Evolutionary conservation across 257 asterid species (phyloP).

Genomic region (Solanum phureja): DNA sequence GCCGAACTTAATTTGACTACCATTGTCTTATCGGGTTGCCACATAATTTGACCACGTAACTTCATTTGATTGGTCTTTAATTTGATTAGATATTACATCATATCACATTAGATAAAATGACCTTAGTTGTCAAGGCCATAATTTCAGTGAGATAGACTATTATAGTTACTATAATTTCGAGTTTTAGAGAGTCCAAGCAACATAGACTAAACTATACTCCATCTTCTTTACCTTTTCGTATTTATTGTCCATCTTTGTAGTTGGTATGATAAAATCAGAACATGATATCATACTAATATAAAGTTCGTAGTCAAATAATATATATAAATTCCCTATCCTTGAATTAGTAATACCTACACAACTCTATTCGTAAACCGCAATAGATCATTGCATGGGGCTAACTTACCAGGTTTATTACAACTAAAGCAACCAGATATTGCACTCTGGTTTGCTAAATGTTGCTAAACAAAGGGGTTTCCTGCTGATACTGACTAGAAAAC

Average conservation of each 20-base stretch:
- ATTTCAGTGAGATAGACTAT: background rate
- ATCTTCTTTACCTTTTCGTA: background rate
- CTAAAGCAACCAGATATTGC: background rate
- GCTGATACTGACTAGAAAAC: background rate
- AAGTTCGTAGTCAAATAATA: background rate
- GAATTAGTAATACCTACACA: background rate
- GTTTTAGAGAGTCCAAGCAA: background rate
- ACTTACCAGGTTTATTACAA: background rate
- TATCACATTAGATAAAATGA: no score
- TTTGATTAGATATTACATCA: background rate
- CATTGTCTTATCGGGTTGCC: background rate
- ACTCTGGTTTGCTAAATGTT: background rate
- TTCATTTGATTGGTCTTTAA: background rate
- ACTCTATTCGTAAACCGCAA: rapidly evolving
- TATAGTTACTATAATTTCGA: no score
- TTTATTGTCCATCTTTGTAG: background rate
- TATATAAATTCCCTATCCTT: background rate
- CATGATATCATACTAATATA: background rate
- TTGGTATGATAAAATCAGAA: background rate
- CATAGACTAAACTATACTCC: background rate
- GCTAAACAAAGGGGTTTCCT: background rate
- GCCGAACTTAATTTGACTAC: background rate
- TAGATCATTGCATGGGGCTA: background rate
- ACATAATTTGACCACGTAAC: background rate
- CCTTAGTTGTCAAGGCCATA: no score